A percentile compares a stretch with the other conserved stretches of the same genome.
Conservation (phyloP, 257 asterid genomes). For the Datura wrightii region DNA sequence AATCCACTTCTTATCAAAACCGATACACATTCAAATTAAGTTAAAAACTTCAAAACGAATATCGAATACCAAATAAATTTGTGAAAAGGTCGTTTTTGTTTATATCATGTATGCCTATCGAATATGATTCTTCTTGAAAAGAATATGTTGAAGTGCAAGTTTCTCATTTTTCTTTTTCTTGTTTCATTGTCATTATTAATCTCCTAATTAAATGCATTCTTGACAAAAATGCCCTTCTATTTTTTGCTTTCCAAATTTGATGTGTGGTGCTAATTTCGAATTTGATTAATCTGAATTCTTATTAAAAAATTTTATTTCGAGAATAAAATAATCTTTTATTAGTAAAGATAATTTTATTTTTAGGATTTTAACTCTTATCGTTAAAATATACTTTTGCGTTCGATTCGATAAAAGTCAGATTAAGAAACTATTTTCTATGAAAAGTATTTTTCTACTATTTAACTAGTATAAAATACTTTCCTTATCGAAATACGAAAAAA, state of each 20-base stretch:
- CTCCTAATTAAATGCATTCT: background rate
- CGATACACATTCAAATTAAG: fast-evolving
- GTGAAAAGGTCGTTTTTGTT: background rate
- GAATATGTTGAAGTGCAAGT: constrained; percentile 11
- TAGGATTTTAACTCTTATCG: background rate
- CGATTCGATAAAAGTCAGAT: background rate
- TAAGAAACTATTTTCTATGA: background rate
- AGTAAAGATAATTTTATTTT: too few relatives aligned
- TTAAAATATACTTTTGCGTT: background rate
- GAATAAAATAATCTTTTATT: too few relatives aligned
- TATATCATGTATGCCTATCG: constrained; percentile 23
- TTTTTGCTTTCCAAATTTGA: background rate
- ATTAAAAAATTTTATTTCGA: too few relatives aligned
- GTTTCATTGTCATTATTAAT: background rate
- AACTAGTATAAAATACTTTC: background rate
- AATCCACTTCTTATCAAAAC: fast-evolving
- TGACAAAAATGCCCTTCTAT: background rate
- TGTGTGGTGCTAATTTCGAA: too few relatives aligned
- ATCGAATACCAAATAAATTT: background rate
- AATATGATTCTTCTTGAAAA: background rate
- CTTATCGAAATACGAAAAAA: background rate
- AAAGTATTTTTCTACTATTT: background rate
- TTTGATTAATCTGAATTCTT: too few relatives aligned
- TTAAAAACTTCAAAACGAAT: background rate
- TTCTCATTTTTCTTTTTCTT: constrained; percentile 1